A percentile compares a stretch with the other conserved stretches of the same genome.
phyloP scores from a whole-genome alignment of 1,284 basidiomycete genomes.

The Apiotrichum sp. region DNA sequence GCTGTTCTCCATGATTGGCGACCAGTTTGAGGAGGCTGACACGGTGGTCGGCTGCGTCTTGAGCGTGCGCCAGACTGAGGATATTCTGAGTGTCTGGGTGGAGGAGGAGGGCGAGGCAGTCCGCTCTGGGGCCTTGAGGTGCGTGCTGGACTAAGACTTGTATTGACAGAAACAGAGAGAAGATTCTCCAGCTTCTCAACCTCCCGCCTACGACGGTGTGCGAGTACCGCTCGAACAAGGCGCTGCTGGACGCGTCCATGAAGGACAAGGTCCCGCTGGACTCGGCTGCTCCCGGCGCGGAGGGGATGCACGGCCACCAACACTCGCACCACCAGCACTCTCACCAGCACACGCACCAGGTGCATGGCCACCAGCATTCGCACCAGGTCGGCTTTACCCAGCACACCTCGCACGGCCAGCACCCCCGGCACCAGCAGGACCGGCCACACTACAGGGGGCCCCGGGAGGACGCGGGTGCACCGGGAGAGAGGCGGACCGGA shows the following conservation, averaged over 20 bases:
- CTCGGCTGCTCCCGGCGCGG: background rate
- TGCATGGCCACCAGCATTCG: too few species aligned
- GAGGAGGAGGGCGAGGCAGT: slow-evolving; percentile 45
- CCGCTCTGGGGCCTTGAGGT: slow-evolving; percentile 40
- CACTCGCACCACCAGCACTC: background rate
- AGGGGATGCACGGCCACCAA: slow-evolving; percentile 1
- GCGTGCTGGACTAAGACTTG: slow-evolving; percentile 11
- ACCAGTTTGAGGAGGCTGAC: slow-evolving; percentile 48
- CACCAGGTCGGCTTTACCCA: slow-evolving; percentile 1
- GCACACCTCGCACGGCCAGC: slow-evolving; percentile 1
- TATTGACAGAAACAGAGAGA: slow-evolving; percentile 33
- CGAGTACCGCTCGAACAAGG: slow-evolving; percentile 47
- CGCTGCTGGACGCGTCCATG: slow-evolving; percentile 34
- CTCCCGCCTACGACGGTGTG: slow-evolving; percentile 40
- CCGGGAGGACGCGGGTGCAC: slow-evolving; percentile 11
- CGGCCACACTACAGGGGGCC: slow-evolving; percentile 9
- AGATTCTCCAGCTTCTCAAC: slow-evolving; percentile 40
- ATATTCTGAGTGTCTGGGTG: slow-evolving; percentile 48
- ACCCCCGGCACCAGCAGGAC: slow-evolving; percentile 4
- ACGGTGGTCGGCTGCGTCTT: slow-evolving; percentile 47
- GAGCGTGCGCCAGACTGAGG: slow-evolving; percentile 44
- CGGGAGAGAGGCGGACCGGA: slow-evolving; percentile 6
- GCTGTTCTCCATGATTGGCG: slow-evolving; percentile 44
- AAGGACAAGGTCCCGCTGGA: slow-evolving; percentile 12
- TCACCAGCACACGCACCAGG: background rate